phyloP scores from a whole-genome alignment of 768 basidiomycete genomes.

The Gymnopilus dilepis region DNA sequence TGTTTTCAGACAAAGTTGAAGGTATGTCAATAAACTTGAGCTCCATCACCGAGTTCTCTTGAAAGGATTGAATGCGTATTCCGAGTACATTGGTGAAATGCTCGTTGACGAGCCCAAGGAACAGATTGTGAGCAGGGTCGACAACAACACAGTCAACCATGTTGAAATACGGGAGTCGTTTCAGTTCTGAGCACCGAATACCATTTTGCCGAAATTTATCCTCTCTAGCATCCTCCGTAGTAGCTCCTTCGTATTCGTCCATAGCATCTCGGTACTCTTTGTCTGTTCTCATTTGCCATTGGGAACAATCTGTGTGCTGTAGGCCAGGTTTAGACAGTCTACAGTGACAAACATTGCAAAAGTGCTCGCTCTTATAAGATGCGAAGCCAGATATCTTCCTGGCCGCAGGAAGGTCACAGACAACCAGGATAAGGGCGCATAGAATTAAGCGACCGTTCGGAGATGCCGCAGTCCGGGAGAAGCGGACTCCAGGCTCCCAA shows the following conservation, averaged over 20 bases:
- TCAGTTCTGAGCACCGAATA: conserved; percentile 33
- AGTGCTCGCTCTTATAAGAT: background rate
- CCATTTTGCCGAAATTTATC: conserved; percentile 10
- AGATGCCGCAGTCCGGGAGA: conserved; percentile 1
- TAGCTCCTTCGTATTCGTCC: background rate
- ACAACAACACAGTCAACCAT: conserved; percentile 32
- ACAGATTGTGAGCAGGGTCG: conserved; percentile 46
- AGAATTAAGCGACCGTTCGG: conserved; percentile 33
- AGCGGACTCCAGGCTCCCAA: conserved; percentile 10
- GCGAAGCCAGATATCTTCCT: conserved; percentile 26
- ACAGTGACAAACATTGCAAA: background rate
- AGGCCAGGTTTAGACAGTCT: background rate
- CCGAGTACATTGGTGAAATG: conserved; percentile 14
- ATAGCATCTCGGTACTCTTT: conserved; percentile 23
- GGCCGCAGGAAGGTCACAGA: conserved; percentile 43
- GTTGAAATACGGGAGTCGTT: conserved; percentile 40
- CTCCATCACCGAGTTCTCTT: background rate
- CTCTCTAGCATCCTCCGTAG: background rate
- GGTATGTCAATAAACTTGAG: background rate
- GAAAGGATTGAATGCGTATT: background rate
- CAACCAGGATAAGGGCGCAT: conserved; percentile 34
- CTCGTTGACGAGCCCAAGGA: conserved; percentile 17
- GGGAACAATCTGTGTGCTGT: conserved; percentile 13
- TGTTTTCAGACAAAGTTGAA: background rate
- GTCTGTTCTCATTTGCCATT: conserved; percentile 12